Conservation (phyloP, 805 yeast genomes). For the Spencermartinsiella europaea region DNA sequence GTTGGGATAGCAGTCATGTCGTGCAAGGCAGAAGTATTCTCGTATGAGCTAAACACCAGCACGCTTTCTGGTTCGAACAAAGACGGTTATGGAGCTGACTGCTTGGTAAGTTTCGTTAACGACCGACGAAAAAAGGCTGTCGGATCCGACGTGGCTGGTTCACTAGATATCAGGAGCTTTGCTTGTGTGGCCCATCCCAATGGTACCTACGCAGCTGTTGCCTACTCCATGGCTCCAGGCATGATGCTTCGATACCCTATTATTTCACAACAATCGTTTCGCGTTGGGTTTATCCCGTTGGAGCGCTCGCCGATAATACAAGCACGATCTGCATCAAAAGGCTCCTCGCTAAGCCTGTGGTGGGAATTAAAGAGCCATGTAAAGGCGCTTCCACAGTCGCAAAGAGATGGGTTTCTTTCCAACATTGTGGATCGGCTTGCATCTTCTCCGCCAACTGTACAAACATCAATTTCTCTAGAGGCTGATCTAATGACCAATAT, state of each 20-base stretch:
- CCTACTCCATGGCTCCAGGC: conserved; percentile 16
- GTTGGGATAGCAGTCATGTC: conserved; percentile 9
- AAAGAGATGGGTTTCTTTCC: conserved; percentile 5
- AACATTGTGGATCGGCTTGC: not conserved
- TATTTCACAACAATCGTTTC: conserved; percentile 14
- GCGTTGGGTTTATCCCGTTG: conserved; percentile 18
- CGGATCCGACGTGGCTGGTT: not conserved
- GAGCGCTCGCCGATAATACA: not conserved
- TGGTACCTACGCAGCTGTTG: conserved; percentile 17
- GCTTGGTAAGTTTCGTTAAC: conserved; percentile 4
- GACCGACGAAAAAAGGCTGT: conserved; percentile 6
- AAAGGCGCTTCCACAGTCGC: conserved; percentile 4
- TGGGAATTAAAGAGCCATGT: conserved; percentile 16
- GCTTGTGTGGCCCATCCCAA: conserved; percentile 18
- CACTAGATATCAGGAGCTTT: conserved; percentile 14
- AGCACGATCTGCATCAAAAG: conserved; percentile 7
- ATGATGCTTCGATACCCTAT: conserved; percentile 20
- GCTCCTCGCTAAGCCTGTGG: conserved; percentile 16
- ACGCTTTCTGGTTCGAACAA: not conserved
- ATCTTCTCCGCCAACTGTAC: not conserved
- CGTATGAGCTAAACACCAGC: conserved; percentile 1
- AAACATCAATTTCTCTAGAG: not conserved
- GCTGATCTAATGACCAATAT: not conserved
- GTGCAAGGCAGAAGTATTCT: conserved; percentile 12
- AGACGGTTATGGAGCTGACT: conserved; percentile 3